Base-by-base conservation (phyloP, 2,329 filamentous ascomycete genomes). In the Xylariaceae sp. region DNA sequence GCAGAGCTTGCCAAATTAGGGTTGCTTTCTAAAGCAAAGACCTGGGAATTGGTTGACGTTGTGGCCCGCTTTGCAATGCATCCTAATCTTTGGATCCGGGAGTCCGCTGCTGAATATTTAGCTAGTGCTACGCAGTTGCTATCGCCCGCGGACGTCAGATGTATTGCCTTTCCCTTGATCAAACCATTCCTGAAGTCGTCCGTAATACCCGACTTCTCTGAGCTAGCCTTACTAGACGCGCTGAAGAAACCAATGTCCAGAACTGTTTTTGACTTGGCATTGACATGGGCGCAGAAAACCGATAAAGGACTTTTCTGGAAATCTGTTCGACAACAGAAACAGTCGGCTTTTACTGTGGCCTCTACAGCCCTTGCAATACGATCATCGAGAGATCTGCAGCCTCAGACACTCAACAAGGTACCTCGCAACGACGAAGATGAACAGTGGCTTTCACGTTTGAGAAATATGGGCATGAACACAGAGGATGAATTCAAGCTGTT, bases 401-500 rank as follows among this genome's bases (percentile, higher is more conserved):
- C 69, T 37, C 77, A 75, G 53, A 71, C 79, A 9, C 65, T 93
- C 19, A 75, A 72, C 48, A 81, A 79, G 51, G 68, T 86, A 3
- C 67, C 77, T 1, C 90, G 82, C 57, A 95, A 90, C 51, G 89
- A 95, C 8, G 91, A 97, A 61, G 93, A 98, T 58, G 89, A 96
- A 48, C 81, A 89, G 52, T 97, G 93, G 90, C 70, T 98, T n/a
- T 73, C 78, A 12, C 85, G 89, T 49, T 67, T 98, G 36, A 80
- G 87, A 38, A 95, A 88, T 49, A 79, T 95, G 32, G 93, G 93
- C 0, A 80, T 98, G 70, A 71, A 74, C 1, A 59, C 73, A 1
- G 90, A 96, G 34, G 91, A 98, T 52, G 93, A 98, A 51, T 79
- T 86, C 58, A 97, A 98, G 62, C 68, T 98, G 2, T 69, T 97